Conservation (phyloP, 345 rosid genomes). For the Brassica rapa region DNA sequence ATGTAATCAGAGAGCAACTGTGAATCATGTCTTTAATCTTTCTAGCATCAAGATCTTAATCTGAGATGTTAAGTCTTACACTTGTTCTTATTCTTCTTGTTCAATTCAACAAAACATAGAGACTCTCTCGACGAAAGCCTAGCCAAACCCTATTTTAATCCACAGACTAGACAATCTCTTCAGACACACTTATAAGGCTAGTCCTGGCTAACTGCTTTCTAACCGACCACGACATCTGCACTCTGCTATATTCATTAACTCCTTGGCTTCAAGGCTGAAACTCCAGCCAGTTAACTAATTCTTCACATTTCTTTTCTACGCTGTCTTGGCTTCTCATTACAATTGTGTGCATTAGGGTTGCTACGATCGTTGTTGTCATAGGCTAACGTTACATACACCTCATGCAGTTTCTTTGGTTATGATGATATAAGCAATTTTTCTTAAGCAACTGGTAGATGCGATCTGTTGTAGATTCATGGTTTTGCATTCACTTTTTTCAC, state of each 20-base stretch:
- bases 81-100: not conserved
- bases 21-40: not conserved
- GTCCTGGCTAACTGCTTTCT: too few relatives aligned
- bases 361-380: not conserved
- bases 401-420: not conserved
- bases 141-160: not conserved
- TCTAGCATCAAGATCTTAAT: not conserved
- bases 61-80: not conserved
- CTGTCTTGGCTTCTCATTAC: not conserved
- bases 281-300: not conserved
- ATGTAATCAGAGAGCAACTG: not conserved
- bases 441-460: constrained; percentile 3
- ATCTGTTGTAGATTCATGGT: not conserved
- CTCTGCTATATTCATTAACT: too few relatives aligned
- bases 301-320: constrained; percentile 2
- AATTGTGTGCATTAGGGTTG: constrained; percentile 9
- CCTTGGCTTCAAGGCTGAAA: not conserved
- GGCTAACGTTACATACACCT: not conserved
- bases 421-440: not conserved
- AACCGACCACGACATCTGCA: too few relatives aligned
- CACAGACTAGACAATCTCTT: not conserved
- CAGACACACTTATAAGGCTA: not conserved
- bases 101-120: not conserved
- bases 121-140: not conserved
- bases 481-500: not conserved